Conservation (phyloP, 169 alveolate species). For the Plasmodium inui region DNA sequence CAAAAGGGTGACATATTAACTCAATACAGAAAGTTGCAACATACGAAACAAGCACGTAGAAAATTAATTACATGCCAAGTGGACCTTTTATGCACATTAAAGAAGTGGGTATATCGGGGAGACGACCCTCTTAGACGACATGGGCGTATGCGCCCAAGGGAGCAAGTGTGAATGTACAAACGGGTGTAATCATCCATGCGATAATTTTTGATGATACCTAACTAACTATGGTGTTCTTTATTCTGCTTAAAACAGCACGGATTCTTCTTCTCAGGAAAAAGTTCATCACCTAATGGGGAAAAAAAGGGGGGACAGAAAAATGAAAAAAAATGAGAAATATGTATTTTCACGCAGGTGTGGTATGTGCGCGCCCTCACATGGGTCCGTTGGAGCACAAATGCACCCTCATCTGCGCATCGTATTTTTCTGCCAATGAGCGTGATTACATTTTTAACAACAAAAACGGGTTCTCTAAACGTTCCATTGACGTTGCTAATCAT, state of each 20-base stretch:
- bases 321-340: not conserved
- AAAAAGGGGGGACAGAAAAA: conserved; percentile 1
- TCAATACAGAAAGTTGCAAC: not conserved
- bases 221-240: conserved; percentile 13
- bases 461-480: conserved; percentile 23
- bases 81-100: not conserved
- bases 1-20: not conserved
- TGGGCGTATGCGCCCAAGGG: not conserved
- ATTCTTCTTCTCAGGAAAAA: conserved; percentile 6
- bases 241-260: conserved; percentile 2
- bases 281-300: conserved; percentile 25
- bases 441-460: conserved; percentile 29
- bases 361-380: not conserved
- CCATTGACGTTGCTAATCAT: conserved; percentile 11
- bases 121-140: not conserved
- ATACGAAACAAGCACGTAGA: not conserved
- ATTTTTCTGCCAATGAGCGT: not conserved
- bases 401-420: not conserved
- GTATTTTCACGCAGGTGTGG: not conserved
- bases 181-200: not conserved
- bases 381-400: not conserved
- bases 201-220: not conserved
- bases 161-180: not conserved
- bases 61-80: not conserved
- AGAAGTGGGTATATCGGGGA: not conserved